Evolutionary conservation across 352 stramenopile genomes (phyloP).

Genomic region (Phytopythium chamaehyphon): DNA sequence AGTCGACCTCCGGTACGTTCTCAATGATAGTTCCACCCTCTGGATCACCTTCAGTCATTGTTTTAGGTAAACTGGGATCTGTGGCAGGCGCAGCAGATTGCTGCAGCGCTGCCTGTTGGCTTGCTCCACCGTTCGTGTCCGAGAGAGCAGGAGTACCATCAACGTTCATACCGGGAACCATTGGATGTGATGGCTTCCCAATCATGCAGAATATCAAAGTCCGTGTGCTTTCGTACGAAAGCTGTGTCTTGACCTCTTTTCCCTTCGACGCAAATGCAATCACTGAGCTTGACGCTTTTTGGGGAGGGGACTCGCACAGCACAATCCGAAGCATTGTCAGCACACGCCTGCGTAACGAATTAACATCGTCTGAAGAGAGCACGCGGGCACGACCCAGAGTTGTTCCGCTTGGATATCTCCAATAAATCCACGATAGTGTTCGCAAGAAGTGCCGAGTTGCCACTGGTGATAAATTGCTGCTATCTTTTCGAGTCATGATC

Average conservation of each 20-base stretch:
- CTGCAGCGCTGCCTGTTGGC: conserved; percentile 18
- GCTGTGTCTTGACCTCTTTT: conserved; percentile 63
- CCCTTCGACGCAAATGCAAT: conserved; percentile 50
- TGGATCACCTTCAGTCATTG: conserved; percentile 56
- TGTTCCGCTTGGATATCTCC: conserved; percentile 36
- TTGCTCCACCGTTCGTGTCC: conserved; percentile 13
- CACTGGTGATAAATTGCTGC: conserved; percentile 57
- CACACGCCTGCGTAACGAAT: conserved; percentile 56
- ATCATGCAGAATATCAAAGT: conserved; percentile 87
- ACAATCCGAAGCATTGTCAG: conserved; percentile 78
- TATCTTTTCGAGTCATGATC: conserved; percentile 70
- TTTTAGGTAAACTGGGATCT: conserved; percentile 26
- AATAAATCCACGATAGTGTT: conserved; percentile 85
- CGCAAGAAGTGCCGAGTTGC: conserved; percentile 79
- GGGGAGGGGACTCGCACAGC: conserved; percentile 59
- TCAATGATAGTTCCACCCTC: conserved; percentile 68
- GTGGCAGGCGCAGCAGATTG: conserved; percentile 5
- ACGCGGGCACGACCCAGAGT: conserved; percentile 45
- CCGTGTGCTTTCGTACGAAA: conserved; percentile 81
- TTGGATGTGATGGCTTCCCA: conserved; percentile 71
- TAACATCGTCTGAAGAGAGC: conserved; percentile 55
- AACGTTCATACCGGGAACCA: conserved; percentile 56
- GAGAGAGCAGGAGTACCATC: conserved; percentile 52
- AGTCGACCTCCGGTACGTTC: conserved; percentile 65
- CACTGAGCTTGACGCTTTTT: conserved; percentile 45